These are phyloP conservation scores for Salix exigua DNA, from an alignment of 345 rosid genomes.

Conservation along the genomic window DNA sequence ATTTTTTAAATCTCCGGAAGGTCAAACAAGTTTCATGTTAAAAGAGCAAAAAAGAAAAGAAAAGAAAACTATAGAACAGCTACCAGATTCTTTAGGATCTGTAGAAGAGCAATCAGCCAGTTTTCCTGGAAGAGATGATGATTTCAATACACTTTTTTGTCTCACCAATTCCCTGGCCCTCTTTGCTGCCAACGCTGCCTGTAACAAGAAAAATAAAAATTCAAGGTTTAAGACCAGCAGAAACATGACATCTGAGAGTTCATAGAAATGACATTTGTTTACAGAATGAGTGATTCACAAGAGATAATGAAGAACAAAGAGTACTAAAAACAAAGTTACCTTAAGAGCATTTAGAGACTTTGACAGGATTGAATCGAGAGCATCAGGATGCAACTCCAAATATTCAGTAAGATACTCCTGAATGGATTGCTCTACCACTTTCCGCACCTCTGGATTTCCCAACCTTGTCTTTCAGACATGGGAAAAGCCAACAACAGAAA, in stretches of 20 bases:
- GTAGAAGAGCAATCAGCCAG: slow-evolving; percentile 93
- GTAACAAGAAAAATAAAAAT: slow-evolving; percentile 18
- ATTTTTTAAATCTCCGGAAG: background rate
- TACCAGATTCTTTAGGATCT: slow-evolving; percentile 93
- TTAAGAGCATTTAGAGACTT: slow-evolving; percentile 92
- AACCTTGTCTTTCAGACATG: slow-evolving; percentile 70
- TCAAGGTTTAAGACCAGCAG: background rate
- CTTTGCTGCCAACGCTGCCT: slow-evolving; percentile 99
- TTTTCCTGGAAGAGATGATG: slow-evolving; percentile 98
- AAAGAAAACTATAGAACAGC: background rate
- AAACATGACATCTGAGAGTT: background rate
- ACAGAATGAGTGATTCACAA: background rate
- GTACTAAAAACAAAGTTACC: slow-evolving; percentile 39
- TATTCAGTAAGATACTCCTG: slow-evolving; percentile 93
- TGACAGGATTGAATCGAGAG: slow-evolving; percentile 83
- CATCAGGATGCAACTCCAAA: slow-evolving; percentile 95
- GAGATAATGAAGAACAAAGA: background rate
- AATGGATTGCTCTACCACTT: slow-evolving; percentile 86
- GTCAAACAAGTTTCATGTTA: background rate
- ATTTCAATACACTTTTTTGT: slow-evolving; percentile 77
- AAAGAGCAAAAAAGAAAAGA: background rate
- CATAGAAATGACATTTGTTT: background rate
- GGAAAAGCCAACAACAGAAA: slow-evolving; percentile 7
- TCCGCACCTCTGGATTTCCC: slow-evolving; percentile 99
- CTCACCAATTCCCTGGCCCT: slow-evolving; percentile 96